Evolutionary conservation across 495 filamentous ascomycete genomes (phyloP).

Genomic region (Xylaria telfairii): DNA sequence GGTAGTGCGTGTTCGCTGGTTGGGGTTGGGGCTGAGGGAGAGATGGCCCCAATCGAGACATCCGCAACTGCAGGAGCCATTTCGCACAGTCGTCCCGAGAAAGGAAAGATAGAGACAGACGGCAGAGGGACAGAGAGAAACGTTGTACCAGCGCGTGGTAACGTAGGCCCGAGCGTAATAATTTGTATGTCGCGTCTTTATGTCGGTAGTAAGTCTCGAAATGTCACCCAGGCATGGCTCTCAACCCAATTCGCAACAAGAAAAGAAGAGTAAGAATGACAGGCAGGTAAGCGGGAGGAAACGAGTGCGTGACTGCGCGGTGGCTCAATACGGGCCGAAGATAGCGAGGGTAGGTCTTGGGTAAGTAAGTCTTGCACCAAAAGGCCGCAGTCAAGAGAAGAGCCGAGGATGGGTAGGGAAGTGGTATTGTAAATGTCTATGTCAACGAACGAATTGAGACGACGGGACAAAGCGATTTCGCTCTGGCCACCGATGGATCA

Average conservation of each 20-base stretch:
- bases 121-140: neutral
- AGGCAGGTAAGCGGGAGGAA: constrained; percentile 4
- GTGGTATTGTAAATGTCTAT: neutral
- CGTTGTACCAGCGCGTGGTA: neutral
- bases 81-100: constrained; percentile 1
- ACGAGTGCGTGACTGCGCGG: constrained; percentile 6
- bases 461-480: neutral
- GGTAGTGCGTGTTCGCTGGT: constrained; percentile 32
- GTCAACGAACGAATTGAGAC: neutral
- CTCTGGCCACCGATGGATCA: neutral
- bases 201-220: neutral
- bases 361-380: neutral
- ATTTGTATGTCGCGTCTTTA: neutral
- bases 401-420: neutral
- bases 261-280: neutral
- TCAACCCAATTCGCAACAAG: neutral
- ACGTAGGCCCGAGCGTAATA: neutral
- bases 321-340: constrained; percentile 8
- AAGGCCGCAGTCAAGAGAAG: neutral
- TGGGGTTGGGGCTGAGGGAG: constrained; percentile 28
- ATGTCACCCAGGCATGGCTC: neutral
- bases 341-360: constrained; percentile 10
- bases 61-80: constrained; percentile 12
- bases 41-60: constrained; percentile 27
- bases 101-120: neutral